A percentile compares a stretch with the other conserved stretches of the same genome.
phyloP scores from a whole-genome alignment of 306 rosid genomes.

The Prunus kanzakura region DNA sequence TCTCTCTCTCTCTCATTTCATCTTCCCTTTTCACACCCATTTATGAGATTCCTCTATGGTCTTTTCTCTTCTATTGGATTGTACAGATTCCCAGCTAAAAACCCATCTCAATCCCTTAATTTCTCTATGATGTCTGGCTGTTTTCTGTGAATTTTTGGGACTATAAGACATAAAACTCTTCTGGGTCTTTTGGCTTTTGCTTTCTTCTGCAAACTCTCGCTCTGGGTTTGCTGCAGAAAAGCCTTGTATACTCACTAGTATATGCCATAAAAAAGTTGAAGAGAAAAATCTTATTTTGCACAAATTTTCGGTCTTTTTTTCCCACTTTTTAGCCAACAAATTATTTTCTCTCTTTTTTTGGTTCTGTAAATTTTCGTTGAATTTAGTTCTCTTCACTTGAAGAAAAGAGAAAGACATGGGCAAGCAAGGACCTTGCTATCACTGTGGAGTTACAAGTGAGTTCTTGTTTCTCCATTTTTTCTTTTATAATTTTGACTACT shows the following conservation, averaged over 20 bases:
- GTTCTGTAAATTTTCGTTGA: conserved; percentile 35
- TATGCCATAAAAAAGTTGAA: conserved; percentile 33
- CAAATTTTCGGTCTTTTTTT: conserved; percentile 21
- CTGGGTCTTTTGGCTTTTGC: conserved; percentile 71
- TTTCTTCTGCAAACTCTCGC: conserved; percentile 50
- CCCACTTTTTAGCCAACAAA: conserved; percentile 19
- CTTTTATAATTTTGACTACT: conserved; percentile 8
- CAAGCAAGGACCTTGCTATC: conserved; percentile 99
- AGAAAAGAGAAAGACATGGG: conserved; percentile 73
- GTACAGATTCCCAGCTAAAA: conserved; percentile 43
- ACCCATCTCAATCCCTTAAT: conserved; percentile 54
- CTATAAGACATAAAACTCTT: conserved; percentile 42
- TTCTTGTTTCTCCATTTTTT: conserved; percentile 71
- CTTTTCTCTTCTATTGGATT: conserved; percentile 79
- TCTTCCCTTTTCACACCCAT: conserved; percentile 72
- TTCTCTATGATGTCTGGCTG: conserved; percentile 43
- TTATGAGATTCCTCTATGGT: conserved; percentile 77
- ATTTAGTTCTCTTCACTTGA: conserved; percentile 41
- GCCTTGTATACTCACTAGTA: conserved; percentile 40
- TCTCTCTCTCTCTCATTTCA: conserved; percentile 51
- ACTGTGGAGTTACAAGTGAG: conserved; percentile 99
- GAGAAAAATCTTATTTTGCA: conserved; percentile 39
- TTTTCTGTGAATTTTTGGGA: conserved; percentile 43
- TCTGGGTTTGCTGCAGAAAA: conserved; percentile 57
- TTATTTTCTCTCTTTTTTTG: conserved; percentile 11